These are phyloP conservation scores for Anthoceros angustus DNA, from an alignment of 225 moss, liverwort and hornwort species.

Conservation along the genomic window DNA sequence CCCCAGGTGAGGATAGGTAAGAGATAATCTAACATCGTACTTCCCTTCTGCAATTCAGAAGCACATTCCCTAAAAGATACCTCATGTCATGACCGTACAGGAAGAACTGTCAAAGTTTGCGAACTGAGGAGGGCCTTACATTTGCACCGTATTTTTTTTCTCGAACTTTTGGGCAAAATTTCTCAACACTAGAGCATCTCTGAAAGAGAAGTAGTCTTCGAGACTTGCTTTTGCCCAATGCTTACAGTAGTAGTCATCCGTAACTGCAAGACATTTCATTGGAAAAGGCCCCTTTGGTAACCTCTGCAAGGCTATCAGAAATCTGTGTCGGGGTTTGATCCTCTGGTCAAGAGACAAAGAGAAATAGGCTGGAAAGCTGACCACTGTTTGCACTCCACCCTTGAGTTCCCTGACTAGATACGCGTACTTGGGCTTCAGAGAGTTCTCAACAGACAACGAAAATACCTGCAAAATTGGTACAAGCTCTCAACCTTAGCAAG, in stretches of 20 bases:
- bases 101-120: neutral
- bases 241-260: slow-evolving; percentile 38
- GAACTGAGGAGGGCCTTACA: slow-evolving; percentile 12
- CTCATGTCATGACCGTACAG: no score
- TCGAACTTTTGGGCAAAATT: slow-evolving; percentile 50
- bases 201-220: slow-evolving; percentile 41
- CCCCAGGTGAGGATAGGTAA: no score
- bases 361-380: slow-evolving; percentile 61
- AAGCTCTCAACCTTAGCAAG: neutral
- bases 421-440: slow-evolving; percentile 46
- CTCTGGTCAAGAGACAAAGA: slow-evolving; percentile 61
- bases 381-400: slow-evolving; percentile 42
- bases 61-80: no score
- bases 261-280: slow-evolving; percentile 51
- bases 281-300: slow-evolving; percentile 42
- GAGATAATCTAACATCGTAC: no score
- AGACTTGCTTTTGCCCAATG: slow-evolving; percentile 38
- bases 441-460: slow-evolving; percentile 50
- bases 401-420: slow-evolving; percentile 48
- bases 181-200: slow-evolving; percentile 34
- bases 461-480: slow-evolving; percentile 30
- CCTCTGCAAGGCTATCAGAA: slow-evolving; percentile 19
- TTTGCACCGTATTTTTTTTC: slow-evolving; percentile 41
- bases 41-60: no score
- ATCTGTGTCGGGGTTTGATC: slow-evolving; percentile 49